Evolutionary conservation across 768 basidiomycete genomes (phyloP), one percentile per base, ranked within the genome.

Genomic region (Asterophora parasitica): DNA sequence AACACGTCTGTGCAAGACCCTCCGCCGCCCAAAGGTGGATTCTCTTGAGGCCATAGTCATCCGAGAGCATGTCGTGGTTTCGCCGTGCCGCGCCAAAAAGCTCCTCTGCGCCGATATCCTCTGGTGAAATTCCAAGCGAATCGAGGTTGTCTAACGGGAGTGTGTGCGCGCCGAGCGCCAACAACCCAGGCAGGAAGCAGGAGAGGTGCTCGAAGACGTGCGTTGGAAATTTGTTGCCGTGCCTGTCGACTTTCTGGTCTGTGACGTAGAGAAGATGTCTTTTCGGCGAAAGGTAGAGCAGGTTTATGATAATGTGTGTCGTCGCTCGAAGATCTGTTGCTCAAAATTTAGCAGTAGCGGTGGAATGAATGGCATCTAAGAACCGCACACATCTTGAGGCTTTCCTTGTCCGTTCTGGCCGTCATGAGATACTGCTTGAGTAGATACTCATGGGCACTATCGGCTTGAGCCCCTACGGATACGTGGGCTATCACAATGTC

Each of bases 381-480:
- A 15, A 17, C 58, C 81, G 30, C 70, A 88, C 86, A 88, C 75
- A 85, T 76, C 59, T 81, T 77, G 4, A 87, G 65, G 49, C 75
- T 81, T 11, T 63, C 64, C 58, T 71, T 77, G 58, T 88, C 85
- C 4, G 74, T 75, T 55, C 76, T 73, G 10, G 75, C 81, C 5
- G 82, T 83, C 39, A 88, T 68, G 7, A 89, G 66, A 61, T 82
- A 86, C 45, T 82, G 77, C 58, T 89, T 89, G 48, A 89, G 73
- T 20, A 84, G 75, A 57, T 89, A 89, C 63, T 89, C 87, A 51
- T 89, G 86, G 9, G 76, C 77, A 56, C 87, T 88, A 57, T 89
- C 87, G 5, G 83, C 81, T 44, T 73, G 71, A 6, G 77, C 79
- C 20, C 85, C 87, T 6, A 87, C 78, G 1, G 83, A 80, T 5